Percentiles rank a stretch among this genome's conserved stretches.
Evolutionary conservation across 208 protist genomes (phyloP).

Genomic region (Trichomonas tenax): DNA sequence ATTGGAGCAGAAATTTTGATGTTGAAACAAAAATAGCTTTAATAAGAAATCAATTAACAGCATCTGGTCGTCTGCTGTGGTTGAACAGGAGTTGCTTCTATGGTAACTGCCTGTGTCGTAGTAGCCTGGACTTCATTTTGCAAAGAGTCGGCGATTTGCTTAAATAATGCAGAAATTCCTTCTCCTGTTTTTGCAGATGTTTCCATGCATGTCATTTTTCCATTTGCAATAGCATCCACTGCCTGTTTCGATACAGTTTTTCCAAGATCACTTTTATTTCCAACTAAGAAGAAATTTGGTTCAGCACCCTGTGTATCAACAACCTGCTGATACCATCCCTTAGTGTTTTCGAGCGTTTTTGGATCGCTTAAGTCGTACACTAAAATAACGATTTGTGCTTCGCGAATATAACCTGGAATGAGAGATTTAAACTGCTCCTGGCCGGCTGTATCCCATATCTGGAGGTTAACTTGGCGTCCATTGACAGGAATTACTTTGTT

Average conservation of each 20-base stretch:
- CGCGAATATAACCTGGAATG: not conserved
- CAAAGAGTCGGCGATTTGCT: not conserved
- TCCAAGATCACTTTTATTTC: not conserved
- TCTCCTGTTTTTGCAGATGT: conserved; percentile 1
- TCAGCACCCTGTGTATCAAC: not conserved
- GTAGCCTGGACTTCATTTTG: not conserved
- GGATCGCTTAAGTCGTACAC: conserved; percentile 14
- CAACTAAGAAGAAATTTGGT: not conserved
- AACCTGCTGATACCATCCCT: not conserved
- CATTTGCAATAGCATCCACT: not conserved
- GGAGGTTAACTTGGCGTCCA: not conserved
- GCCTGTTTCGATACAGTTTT: not conserved
- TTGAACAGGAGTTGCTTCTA: not conserved
- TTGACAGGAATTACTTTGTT: not conserved
- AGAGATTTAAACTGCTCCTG: conserved; percentile 12
- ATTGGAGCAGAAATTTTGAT: no score
- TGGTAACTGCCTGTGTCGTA: not conserved
- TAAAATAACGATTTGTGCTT: conserved; percentile 50
- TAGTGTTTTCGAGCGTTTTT: not conserved
- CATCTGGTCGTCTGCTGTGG: not conserved
- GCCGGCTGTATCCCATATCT: conserved; percentile 24
- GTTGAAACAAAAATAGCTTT: no score
- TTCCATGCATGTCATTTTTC: not conserved
- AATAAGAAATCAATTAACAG: not conserved
- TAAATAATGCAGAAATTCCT: not conserved